Conservation (phyloP, 768 basidiomycete species). For the Termitomyces sp. region DNA sequence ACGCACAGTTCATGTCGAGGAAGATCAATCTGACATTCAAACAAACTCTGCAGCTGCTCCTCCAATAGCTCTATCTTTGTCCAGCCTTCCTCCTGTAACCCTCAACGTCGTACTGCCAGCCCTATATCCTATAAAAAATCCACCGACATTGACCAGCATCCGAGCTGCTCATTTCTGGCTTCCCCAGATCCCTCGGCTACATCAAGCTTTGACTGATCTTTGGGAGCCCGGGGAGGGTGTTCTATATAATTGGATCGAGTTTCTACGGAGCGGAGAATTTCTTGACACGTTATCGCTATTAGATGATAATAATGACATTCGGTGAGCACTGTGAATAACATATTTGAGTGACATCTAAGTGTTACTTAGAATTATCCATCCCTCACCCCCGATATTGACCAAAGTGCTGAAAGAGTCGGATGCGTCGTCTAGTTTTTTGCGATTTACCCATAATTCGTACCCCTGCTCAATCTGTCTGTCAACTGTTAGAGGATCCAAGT, state of each 20-base stretch:
- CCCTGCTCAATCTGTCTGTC: slow-evolving; percentile 76
- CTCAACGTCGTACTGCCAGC: slow-evolving; percentile 52
- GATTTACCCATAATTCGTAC: slow-evolving; percentile 66
- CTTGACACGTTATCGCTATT: slow-evolving; percentile 41
- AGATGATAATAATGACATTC: slow-evolving; percentile 30
- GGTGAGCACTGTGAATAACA: slow-evolving; percentile 26
- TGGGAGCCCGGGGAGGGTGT: slow-evolving; percentile 63
- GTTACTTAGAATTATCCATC: slow-evolving; percentile 47
- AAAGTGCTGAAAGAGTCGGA: slow-evolving; percentile 50
- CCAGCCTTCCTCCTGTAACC: slow-evolving; percentile 61
- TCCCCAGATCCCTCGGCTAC: slow-evolving; percentile 34
- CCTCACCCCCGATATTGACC: slow-evolving; percentile 51
- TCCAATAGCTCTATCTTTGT: slow-evolving; percentile 31
- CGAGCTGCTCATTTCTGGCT: slow-evolving; percentile 63
- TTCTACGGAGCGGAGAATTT: slow-evolving; percentile 65
- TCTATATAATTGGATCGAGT: slow-evolving; percentile 72
- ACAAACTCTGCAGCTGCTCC: slow-evolving; percentile 7
- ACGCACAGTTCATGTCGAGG: slow-evolving; percentile 29
- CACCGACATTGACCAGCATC: slow-evolving; percentile 55
- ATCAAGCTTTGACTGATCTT: slow-evolving; percentile 41
- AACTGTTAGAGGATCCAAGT: slow-evolving; percentile 70
- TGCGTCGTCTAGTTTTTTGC: slow-evolving; percentile 37
- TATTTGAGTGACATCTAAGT: slow-evolving; percentile 8
- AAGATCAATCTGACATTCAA: background rate
- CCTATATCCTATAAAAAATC: slow-evolving; percentile 49